Base-by-base conservation (phyloP, 176 grass and related monocot genomes). In the Secale cereale region DNA sequence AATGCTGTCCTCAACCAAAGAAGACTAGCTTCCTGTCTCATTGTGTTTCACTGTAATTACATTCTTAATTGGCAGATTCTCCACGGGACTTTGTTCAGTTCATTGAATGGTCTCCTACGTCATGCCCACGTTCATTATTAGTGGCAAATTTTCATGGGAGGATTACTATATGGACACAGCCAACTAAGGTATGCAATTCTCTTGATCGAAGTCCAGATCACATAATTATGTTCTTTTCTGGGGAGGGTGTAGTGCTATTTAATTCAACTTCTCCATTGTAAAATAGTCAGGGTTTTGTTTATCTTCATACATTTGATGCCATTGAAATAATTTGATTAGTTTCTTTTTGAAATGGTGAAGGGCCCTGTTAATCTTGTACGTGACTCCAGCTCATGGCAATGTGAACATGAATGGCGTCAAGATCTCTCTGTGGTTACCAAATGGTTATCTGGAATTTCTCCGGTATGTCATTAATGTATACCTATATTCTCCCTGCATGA, bases 161-260 rank as follows among this genome's bases (percentile, higher is more conserved):
- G 81, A 94, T 99, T 77, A 99, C 93, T 72, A 94, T 99, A 88
- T 96, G 97, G 93, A 99, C 97, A 90, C 97, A 99, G 50, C 91
- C 91, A 88, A 89, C 76, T 79, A 92, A 96, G 80, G 93, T 96
- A 86, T 83, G 79, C 74, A 74, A 63, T 79, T 77, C 56, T 29
- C 29, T 86, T 73, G 36, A 77, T 41, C 15, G 39, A 81, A 71
- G 48, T 88, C 70, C 65, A 82, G 70, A 63, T 65, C 59, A 10
- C 6, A 32, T 28, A 45, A 66, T 74, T 30, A 50, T 74, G 41
- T 19, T 66, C n/a, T 59, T 50, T 68, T 43, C 30, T 50, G 16
- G 26, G 62, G 63, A 81, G 19, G 28, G 15, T 26, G 45, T 70
- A 70, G 7, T 65, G 39, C 37, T 59, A 19, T 87, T 79, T 68